Evolutionary conservation across 2,329 filamentous ascomycete genomes (phyloP), one percentile per base, ranked within the genome.

Genomic region (Clonostachys rhizophaga): DNA sequence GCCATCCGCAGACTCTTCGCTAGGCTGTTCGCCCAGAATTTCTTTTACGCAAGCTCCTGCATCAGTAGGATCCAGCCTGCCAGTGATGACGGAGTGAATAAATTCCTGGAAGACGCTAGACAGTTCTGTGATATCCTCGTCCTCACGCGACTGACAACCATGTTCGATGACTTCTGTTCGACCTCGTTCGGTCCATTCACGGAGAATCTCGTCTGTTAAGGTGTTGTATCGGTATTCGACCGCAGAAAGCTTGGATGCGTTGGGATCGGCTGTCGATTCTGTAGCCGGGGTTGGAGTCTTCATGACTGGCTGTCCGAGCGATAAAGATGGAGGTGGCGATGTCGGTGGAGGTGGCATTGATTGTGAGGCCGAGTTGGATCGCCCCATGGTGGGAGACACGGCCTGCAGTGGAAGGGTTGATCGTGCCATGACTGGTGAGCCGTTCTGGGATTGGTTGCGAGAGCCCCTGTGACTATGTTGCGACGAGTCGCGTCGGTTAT

Each of bases 81-180:
- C 78, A 58, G 90, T 84, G 12, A 95, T 68, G 16, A 86, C 84
- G 34, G 89, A 83, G 51, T 86, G 83, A 35, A 94, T 79, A 36
- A 96, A 79, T 63, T 99, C 94, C 68, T 96, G 89, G 55, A 91
- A 90, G 18, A 96, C 71, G 13, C 78, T 78, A 33, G 85, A 83
- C 36, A 95, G 70, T 48, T 83, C 80, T 42, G 85, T 74, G 8
- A 79, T 70, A 58, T 95, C 85, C 54, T 87, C 81, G 53, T 86
- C 78, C 35, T 79, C 70, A 55, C 83, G 79, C 43, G 86, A 84
- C 55, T 83, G 74, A 40, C 78, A 64, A 20, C 85, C 87, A 55
- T 81, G 75, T 18, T 82, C 76, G 17, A 92, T 67, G 12, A 95
- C 71, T 24, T 81, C 78, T 51, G 84, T 75, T 47, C 83, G 84